Evolutionary conservation across 2,329 filamentous ascomycete genomes (phyloP), one percentile per base, ranked within the genome.

Genomic region (Trematosphaeria pertusa): DNA sequence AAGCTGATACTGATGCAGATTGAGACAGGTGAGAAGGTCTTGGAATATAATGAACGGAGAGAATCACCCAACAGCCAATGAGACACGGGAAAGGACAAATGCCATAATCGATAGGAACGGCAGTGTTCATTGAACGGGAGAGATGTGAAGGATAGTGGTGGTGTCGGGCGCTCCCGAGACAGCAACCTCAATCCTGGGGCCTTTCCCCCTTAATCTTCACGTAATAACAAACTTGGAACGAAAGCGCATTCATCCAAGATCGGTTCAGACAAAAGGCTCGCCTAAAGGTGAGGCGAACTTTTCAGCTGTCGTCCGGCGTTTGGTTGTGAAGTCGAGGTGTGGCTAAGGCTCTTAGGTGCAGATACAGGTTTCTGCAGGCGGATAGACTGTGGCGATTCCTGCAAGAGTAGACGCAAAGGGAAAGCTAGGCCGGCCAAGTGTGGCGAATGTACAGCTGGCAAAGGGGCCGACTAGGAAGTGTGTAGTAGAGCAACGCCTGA

Each of bases 281-380:
- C 24, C 12, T 28, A 8, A 12, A 28, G 24, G 24, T 28, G 8
- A 8, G 24, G 24, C 24, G 7, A 8, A 7, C 12, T 28, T 28
- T 28, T 12, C 24, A 28, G 24, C 12, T 12, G 24, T 28, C 12
- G 24, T 28, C 24, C 8, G 24, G 24, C 24, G 24, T 34, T 22
- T 32, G 38, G 14, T 11, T 18, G 11, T 20, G 9, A 37, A 18
- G 10, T 37, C 34, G 17, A 32, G 12, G 26, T 10, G 17, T 40
- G 14, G 7, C 36, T 12, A 38, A 38, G 14, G 9, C 8, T 15
- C 31, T 5, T 7, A 7, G 18, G 28, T 10, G 28, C 12, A 10
- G n/a, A 26, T 36, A n/a, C 40, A 28, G 21, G 40, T 28, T 43
- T 37, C 5, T 37, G 40, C 40, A 30, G 31, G 40, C 19, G n/a